Percentiles rank a stretch among this genome's conserved stretches.
These are phyloP conservation scores for Handroanthus guayacan DNA, from an alignment of 257 asterid species.

Conservation along the genomic window DNA sequence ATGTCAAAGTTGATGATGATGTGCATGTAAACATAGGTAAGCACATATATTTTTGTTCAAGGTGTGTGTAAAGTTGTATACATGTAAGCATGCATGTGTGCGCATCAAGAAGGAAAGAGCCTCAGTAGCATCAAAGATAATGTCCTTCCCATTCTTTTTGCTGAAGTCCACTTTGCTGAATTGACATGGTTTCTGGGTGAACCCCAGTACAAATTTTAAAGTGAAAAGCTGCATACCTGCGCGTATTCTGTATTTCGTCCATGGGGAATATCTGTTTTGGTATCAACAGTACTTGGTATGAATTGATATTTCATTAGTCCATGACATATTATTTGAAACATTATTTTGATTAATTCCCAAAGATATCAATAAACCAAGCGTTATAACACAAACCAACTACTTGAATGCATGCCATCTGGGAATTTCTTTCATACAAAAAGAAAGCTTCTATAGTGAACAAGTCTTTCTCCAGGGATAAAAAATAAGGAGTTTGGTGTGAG, in stretches of 20 bases:
- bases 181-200: slow-evolving; percentile 4
- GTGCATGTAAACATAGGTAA: slow-evolving; percentile 90
- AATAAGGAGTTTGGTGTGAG: neutral
- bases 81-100: neutral
- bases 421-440: neutral
- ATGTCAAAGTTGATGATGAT: slow-evolving; percentile 92
- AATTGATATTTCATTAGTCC: slow-evolving; percentile 4
- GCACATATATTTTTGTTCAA: neutral
- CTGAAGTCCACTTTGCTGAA: slow-evolving; percentile 3
- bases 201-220: neutral
- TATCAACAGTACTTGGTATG: neutral
- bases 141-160: neutral
- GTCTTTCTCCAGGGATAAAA: neutral
- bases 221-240: slow-evolving; percentile 10
- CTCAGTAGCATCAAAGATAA: neutral
- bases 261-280: neutral
- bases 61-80: neutral
- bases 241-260: slow-evolving; percentile 13
- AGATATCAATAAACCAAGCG: neutral
- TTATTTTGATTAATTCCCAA: neutral
- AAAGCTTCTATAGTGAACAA: neutral
- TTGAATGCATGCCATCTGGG: neutral
- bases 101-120: neutral
- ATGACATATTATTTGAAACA: neutral
- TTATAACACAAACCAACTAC: slow-evolving; percentile 9